phyloP scores from a whole-genome alignment of 257 asterid species.

The Solanum corneliomulleri region DNA sequence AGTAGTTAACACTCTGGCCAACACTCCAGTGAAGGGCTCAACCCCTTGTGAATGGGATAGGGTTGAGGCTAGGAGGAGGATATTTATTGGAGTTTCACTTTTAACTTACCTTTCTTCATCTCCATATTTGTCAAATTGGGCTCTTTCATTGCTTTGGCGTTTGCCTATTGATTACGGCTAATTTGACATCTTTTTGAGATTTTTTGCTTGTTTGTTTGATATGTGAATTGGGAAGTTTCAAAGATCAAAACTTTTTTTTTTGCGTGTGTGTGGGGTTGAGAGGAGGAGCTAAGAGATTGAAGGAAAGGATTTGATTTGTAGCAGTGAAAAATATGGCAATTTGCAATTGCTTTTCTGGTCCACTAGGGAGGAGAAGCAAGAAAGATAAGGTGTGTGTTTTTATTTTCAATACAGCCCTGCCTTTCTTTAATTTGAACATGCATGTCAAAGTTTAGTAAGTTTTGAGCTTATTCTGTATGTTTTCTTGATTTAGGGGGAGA shows the following conservation, averaged over 20 bases:
- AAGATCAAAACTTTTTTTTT: neutral
- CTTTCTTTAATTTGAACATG: neutral
- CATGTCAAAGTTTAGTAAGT: neutral
- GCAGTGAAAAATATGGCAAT: conserved; percentile 22
- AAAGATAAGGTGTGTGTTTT: conserved; percentile 31
- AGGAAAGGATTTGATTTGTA: neutral
- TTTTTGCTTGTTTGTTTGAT: conserved; percentile 4
- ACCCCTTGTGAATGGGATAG: conserved; percentile 28
- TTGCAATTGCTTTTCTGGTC: conserved; percentile 32
- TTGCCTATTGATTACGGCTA: conserved; percentile 64
- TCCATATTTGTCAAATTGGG: conserved; percentile 18
- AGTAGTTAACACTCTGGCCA: conserved; percentile 52
- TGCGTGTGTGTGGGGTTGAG: neutral
- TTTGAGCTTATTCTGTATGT: neutral
- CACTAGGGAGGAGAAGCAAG: conserved; percentile 24
- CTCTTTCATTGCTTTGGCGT: conserved; percentile 33
- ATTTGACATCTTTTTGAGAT: neutral
- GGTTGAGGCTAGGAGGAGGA: conserved; percentile 10
- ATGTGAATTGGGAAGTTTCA: conserved; percentile 12
- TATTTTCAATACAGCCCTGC: neutral
- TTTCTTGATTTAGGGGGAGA: conserved; percentile 23
- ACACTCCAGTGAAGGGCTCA: conserved; percentile 17
- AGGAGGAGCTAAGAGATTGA: neutral
- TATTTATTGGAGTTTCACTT: conserved; percentile 15
- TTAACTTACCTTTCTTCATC: conserved; percentile 11